Percentiles rank a stretch among this genome's conserved stretches.
These are phyloP conservation scores for Ramularia endophylla DNA, from an alignment of 2,329 filamentous ascomycete genomes.

Conservation along the genomic window DNA sequence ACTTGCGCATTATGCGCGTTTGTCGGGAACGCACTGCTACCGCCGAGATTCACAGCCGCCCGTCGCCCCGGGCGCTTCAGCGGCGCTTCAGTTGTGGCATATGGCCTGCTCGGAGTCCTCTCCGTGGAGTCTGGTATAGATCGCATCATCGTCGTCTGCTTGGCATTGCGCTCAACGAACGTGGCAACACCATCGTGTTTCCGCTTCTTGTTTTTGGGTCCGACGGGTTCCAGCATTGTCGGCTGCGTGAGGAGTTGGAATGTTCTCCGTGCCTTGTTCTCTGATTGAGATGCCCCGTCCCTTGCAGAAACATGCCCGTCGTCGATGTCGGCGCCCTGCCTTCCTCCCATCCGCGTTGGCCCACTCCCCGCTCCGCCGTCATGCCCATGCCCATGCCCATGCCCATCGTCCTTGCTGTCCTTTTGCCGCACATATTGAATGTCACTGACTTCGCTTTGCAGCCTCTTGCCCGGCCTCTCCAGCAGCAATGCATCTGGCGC, in stretches of 20 bases:
- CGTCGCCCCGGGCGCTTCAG: slow-evolving; percentile 22
- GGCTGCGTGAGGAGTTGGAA: slow-evolving; percentile 21
- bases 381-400: no score
- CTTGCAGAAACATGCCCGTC: neutral
- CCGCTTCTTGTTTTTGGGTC: slow-evolving; percentile 13
- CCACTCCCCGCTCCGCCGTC: no score
- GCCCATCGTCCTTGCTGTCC: slow-evolving; percentile 3
- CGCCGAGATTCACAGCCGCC: slow-evolving; percentile 11
- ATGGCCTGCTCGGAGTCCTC: no score
- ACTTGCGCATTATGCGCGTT: slow-evolving; percentile 5
- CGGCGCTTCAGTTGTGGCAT: slow-evolving; percentile 1
- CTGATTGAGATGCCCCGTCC: neutral
- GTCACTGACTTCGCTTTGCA: slow-evolving; percentile 6
- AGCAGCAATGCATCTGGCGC: slow-evolving; percentile 25
- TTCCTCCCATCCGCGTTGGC: no score
- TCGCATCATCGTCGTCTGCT: neutral
- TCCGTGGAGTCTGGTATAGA: neutral
- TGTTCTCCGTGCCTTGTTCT: slow-evolving; percentile 13
- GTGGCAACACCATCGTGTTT: slow-evolving; percentile 22
- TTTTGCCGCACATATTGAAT: slow-evolving; percentile 18
- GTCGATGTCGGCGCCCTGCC: no score
- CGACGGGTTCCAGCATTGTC: slow-evolving; percentile 9
- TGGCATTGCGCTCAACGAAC: slow-evolving; percentile 21
- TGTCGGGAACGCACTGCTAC: slow-evolving; percentile 2
- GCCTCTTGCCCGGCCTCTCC: slow-evolving; percentile 22